Evolutionary conservation across 176 grass and related monocot genomes (phyloP), one percentile per base, ranked within the genome.

Genomic region (Saccharum officinarum): DNA sequence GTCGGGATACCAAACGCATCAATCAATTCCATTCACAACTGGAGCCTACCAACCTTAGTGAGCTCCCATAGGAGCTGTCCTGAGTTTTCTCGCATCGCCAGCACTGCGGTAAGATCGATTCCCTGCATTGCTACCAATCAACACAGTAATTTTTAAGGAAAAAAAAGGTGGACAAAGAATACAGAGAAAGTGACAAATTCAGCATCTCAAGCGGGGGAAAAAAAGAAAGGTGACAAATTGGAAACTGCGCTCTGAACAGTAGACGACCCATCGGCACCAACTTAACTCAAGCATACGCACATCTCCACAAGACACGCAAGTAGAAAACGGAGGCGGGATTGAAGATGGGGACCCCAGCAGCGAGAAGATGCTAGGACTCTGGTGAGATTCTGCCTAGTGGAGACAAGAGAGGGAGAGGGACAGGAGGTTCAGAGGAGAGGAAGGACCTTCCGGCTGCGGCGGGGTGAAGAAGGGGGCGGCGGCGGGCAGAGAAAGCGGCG

Each of bases 11-110:
- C 70, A 25, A 79, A 26, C 18, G 44, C 2, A 17, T 61, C 66
- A 71, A 49, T 15, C 12, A 15, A 49, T 49, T 15, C 13, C 46
- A 49, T 49, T 49, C 46, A 49, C 44, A 46, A 46, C 46, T 49
- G 14, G 13, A 49, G 46, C 46, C 13, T 40, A 9, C 66, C 50
- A 62, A 86, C 84, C 84, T 79, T 61, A 86, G 38, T 37, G 75
- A 36, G 38, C 38, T 61, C 75, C 83, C 75, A 8, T 44, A 44
- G 4, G 50, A 62, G 17, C 17, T 7, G 12, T 34, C 50, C 10
- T 71, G 50, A 45, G 26, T 37, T 44, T 23, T 86, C 16, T 79
- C 66, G 3, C 75, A 62, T 36, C 38, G 75, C 66, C 75, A 71
- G 31, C 75, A 46, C 5, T 1, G 8, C 50, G 37, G 84, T 4